Conservation (phyloP, 1,284 basidiomycete species). For the Papiliotrema laurentii region DNA sequence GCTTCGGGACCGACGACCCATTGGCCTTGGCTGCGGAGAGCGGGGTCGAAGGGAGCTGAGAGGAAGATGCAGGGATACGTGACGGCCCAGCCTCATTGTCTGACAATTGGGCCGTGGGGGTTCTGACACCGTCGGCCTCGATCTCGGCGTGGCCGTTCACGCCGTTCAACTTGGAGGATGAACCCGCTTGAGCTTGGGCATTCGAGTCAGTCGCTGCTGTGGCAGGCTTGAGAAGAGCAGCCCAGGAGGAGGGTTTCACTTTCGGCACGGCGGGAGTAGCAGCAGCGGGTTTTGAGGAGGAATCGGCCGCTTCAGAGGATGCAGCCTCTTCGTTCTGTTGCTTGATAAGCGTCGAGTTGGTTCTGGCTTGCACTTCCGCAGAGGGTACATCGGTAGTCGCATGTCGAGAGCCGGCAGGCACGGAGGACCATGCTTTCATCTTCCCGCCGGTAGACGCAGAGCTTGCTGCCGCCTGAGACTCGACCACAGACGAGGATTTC, state of each 20-base stretch:
- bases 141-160: no score
- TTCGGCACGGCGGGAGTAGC: slow-evolving; percentile 1
- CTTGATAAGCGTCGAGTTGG: no score
- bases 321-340: no score
- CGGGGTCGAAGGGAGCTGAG: slow-evolving; percentile 11
- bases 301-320: not conserved
- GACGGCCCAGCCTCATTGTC: slow-evolving; percentile 3
- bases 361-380: no score
- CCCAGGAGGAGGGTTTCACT: slow-evolving; percentile 10
- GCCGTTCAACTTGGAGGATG: no score
- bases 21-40: slow-evolving; percentile 54
- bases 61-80: slow-evolving; percentile 10
- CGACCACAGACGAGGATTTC: no score
- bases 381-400: no score
- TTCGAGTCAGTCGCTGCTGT: not conserved
- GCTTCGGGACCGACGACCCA: slow-evolving; percentile 20
- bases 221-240: slow-evolving; percentile 5
- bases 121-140: not conserved
- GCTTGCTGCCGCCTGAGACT: no score
- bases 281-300: not conserved
- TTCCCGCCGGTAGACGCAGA: no score
- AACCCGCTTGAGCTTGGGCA: no score
- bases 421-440: no score
- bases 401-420: no score
- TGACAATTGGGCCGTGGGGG: not conserved